phyloP scores from a whole-genome alignment of 768 basidiomycete species.

The Russula griseocarnosa region DNA sequence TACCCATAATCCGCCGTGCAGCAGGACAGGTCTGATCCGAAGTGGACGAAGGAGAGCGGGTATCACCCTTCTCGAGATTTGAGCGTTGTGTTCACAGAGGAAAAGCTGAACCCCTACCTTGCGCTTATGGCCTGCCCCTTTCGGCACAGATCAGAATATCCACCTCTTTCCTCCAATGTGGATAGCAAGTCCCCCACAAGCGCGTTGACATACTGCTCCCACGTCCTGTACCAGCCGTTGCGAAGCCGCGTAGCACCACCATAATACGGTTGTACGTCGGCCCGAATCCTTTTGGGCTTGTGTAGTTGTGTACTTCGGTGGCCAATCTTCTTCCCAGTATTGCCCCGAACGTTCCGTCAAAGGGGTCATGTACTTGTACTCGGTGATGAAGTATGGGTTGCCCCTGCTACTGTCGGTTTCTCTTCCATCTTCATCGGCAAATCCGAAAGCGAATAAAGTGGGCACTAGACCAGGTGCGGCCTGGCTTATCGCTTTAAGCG shows the following conservation, averaged over 20 bases:
- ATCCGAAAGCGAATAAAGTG: slow-evolving; percentile 49
- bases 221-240: slow-evolving; percentile 69
- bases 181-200: slow-evolving; percentile 58
- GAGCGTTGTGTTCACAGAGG: background rate
- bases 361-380: slow-evolving; percentile 59
- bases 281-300: slow-evolving; percentile 58
- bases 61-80: slow-evolving; percentile 36
- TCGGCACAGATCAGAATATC: slow-evolving; percentile 44
- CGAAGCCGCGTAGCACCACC: slow-evolving; percentile 62
- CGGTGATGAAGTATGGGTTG: slow-evolving; percentile 64
- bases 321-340: slow-evolving; percentile 60
- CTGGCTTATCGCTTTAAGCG: slow-evolving; percentile 54
- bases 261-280: slow-evolving; percentile 65
- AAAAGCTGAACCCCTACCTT: slow-evolving; percentile 35
- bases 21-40: slow-evolving; percentile 57
- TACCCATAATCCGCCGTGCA: slow-evolving; percentile 84
- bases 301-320: slow-evolving; percentile 56
- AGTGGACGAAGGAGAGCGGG: slow-evolving; percentile 61
- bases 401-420: slow-evolving; percentile 36
- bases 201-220: slow-evolving; percentile 63
- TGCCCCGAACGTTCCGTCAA: slow-evolving; percentile 45
- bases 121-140: slow-evolving; percentile 50
- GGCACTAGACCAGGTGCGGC: slow-evolving; percentile 70
- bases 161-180: slow-evolving; percentile 42
- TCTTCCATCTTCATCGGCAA: slow-evolving; percentile 32